Conservation (phyloP, 1,284 basidiomycete genomes). For the Trametes versicolor region DNA sequence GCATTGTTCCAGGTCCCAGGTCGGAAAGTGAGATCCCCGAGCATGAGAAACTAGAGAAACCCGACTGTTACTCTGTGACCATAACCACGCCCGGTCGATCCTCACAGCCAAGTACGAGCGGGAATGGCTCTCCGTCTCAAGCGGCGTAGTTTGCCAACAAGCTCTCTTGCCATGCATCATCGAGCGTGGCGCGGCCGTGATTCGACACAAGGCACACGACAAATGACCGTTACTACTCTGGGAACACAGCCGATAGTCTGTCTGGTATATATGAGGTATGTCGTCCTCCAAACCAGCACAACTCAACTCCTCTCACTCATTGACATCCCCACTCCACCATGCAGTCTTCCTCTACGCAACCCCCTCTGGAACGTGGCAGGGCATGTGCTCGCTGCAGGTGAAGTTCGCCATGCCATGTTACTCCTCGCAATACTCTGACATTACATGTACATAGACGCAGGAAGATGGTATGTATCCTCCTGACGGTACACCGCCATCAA, state of each 20-base stretch:
- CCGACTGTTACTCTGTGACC: neutral
- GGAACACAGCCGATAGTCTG: slow-evolving; percentile 18
- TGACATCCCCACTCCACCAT: slow-evolving; percentile 15
- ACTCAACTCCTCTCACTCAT: slow-evolving; percentile 9
- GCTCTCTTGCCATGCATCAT: slow-evolving; percentile 15
- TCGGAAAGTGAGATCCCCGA: slow-evolving; percentile 7
- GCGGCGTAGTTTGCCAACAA: slow-evolving; percentile 30
- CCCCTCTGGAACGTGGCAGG: slow-evolving; percentile 43
- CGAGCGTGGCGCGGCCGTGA: slow-evolving; percentile 4
- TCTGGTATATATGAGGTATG: slow-evolving; percentile 22
- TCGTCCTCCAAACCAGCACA: neutral
- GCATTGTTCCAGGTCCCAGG: neutral
- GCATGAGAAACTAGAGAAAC: slow-evolving; percentile 1
- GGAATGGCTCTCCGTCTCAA: slow-evolving; percentile 13
- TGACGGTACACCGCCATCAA: neutral
- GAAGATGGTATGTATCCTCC: slow-evolving; percentile 41
- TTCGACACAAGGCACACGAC: slow-evolving; percentile 13
- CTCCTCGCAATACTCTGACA: neutral
- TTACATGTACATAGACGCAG: slow-evolving; percentile 35
- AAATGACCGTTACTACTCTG: slow-evolving; percentile 7
- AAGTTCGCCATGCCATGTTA: neutral
- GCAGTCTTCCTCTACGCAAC: slow-evolving; percentile 31
- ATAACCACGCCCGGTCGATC: slow-evolving; percentile 14
- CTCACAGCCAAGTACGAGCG: slow-evolving; percentile 17
- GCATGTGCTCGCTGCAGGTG: slow-evolving; percentile 46